Base-by-base conservation (phyloP, 2,329 filamentous ascomycete genomes). In the Trichoderma koningii region DNA sequence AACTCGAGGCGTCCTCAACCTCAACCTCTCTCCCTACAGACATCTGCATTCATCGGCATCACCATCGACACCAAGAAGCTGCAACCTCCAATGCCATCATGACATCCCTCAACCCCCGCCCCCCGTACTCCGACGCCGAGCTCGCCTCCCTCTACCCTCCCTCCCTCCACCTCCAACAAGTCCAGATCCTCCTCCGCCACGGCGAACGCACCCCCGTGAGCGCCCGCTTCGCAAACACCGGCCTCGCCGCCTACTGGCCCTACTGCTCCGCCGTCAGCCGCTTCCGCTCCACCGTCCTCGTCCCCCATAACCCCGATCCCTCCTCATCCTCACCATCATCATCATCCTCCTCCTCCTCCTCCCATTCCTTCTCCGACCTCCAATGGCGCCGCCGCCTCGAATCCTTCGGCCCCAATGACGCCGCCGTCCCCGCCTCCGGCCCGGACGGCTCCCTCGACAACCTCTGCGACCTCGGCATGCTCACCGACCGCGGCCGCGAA, bases 131-230 rank as follows among this genome's bases (percentile, higher is more conserved):
- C 51, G 80, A 88, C 69, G 88, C 91, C 66, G 93, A 98, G 83
- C 86, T 98, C 56, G 82, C 84, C 50, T 81, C 82, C 72, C 87
- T 98, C 66, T 99, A 97, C 79, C 95, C 95, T 1, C 79, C 87
- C 63, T 82, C 85, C 51, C 83, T 99, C 66, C 85, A 94, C 75
- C 86, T 99, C 42, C 90, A 95, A 75, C 87, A 95, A 66, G 95
- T 98, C 56, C 95, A 99, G 80, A 84, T 98, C 71, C 85, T 93
- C 68, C 85, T 93, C 72, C 88, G 90, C 65, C 90, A 93, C 78
- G 90, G 90, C 78, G 86, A 89, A 80, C 89, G 94, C 65, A 94
- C 89, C 7, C 94, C 94, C 30, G 91, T 98, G 30, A 90, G 87
- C 65, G 84, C 91, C n/a, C 89, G 95, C 45, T 97, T 99, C 76